A percentile compares a stretch with the other conserved stretches of the same genome.
These are phyloP conservation scores for Linderina pennispora DNA, from an alignment of 192 early-diverging fungal species.

Conservation along the genomic window DNA sequence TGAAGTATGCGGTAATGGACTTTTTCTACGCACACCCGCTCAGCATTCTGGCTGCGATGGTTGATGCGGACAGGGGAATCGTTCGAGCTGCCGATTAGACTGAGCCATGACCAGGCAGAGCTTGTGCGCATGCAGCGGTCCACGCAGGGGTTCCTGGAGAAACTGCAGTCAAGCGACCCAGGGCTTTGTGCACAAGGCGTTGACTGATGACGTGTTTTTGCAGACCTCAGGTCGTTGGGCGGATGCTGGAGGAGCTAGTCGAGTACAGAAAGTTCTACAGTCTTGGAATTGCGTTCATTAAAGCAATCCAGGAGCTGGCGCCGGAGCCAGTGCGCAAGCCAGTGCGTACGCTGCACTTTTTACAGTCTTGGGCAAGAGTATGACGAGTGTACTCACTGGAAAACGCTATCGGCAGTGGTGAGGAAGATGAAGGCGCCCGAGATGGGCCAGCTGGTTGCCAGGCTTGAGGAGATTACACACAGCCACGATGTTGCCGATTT, in stretches of 20 bases:
- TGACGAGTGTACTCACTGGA: slow-evolving; percentile 36
- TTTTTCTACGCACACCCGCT: slow-evolving; percentile 83
- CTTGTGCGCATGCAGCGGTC: slow-evolving; percentile 67
- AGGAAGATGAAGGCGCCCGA: slow-evolving; percentile 36
- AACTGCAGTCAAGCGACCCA: slow-evolving; percentile 41
- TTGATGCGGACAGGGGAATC: slow-evolving; percentile 3
- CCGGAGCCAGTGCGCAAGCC: slow-evolving; percentile 46
- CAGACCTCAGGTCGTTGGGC: slow-evolving; percentile 45
- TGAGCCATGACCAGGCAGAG: slow-evolving; percentile 53
- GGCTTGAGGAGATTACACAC: slow-evolving; percentile 1
- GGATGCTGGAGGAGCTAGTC: slow-evolving; percentile 43
- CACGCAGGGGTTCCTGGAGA: slow-evolving; percentile 53
- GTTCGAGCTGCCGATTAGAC: slow-evolving; percentile 15
- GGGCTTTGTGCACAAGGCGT: no score
- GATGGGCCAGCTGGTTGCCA: slow-evolving; percentile 26
- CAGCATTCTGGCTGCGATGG: slow-evolving; percentile 53
- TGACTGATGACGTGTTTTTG: slow-evolving; percentile 56
- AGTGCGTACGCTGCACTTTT: slow-evolving; percentile 60
- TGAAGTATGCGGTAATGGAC: slow-evolving; percentile 84
- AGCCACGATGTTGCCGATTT: slow-evolving; percentile 6
- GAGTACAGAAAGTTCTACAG: slow-evolving; percentile 57
- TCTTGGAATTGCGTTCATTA: slow-evolving; percentile 53
- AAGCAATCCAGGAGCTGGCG: slow-evolving; percentile 49
- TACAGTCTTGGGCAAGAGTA: slow-evolving; percentile 49
- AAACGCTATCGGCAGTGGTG: slow-evolving; percentile 28